Percentiles rank a stretch among this genome's conserved stretches.
These are phyloP conservation scores for Myxozyma neotropica DNA, from an alignment of 805 yeast species.

Conservation along the genomic window DNA sequence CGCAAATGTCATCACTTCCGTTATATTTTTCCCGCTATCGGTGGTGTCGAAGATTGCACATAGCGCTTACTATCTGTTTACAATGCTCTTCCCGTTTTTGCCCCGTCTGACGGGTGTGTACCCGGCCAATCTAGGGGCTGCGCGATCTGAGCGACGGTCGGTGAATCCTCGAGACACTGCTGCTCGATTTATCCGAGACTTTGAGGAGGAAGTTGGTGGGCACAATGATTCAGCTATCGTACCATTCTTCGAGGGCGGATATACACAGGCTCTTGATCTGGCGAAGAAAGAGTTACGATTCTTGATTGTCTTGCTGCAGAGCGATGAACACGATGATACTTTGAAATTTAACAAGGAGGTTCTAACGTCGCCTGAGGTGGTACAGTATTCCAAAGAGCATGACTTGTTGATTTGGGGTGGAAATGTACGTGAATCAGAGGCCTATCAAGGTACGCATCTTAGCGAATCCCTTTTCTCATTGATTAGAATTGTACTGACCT, in stretches of 20 bases:
- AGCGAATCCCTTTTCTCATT: neutral
- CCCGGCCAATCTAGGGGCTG: conserved; percentile 46
- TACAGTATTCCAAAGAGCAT: conserved; percentile 51
- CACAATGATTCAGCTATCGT: conserved; percentile 9
- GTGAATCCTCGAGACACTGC: conserved; percentile 56
- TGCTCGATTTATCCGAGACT: conserved; percentile 52
- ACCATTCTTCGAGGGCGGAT: conserved; percentile 68
- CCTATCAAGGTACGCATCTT: conserved; percentile 53
- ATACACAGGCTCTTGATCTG: conserved; percentile 72
- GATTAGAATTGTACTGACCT: too few species aligned
- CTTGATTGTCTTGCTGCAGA: conserved; percentile 71
- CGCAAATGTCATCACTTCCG: conserved; percentile 37
- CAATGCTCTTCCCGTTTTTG: conserved; percentile 44
- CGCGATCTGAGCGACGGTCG: conserved; percentile 42
- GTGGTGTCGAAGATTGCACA: conserved; percentile 38
- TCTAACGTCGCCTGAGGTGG: conserved; percentile 55
- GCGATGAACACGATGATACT: conserved; percentile 68
- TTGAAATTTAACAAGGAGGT: conserved; percentile 56
- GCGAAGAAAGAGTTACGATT: conserved; percentile 73
- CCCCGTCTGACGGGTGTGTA: conserved; percentile 45
- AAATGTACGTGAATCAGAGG: conserved; percentile 76
- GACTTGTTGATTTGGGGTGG: conserved; percentile 85
- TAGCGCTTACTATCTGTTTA: conserved; percentile 18
- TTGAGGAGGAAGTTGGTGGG: conserved; percentile 51
- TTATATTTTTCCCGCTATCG: conserved; percentile 44